A percentile compares a stretch with the other conserved stretches of the same genome.
Evolutionary conservation across 208 protist species (phyloP).

Genomic region (Crithidia expoeki): DNA sequence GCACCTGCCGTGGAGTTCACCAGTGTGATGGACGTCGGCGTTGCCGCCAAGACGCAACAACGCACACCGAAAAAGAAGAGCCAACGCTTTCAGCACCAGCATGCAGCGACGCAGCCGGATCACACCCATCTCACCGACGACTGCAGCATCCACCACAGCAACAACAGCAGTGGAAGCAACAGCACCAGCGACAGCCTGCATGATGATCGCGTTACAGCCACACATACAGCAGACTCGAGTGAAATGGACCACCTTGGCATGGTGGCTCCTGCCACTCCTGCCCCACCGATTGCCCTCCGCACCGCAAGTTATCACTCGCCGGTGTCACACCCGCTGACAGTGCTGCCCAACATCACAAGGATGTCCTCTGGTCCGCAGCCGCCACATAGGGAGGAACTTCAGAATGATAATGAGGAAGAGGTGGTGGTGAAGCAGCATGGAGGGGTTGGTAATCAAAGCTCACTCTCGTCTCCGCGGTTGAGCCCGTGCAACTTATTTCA

Average conservation of each 20-base stretch:
- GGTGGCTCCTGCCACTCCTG: neutral
- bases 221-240: neutral
- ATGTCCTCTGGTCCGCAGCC: neutral
- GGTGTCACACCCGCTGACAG: neutral
- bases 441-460: neutral
- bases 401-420: neutral
- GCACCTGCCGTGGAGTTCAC: neutral
- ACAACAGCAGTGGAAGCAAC: neutral
- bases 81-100: constrained; percentile 1
- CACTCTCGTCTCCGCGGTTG: neutral
- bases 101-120: neutral
- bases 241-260: neutral
- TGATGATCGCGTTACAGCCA: neutral
- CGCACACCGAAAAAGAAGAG: neutral
- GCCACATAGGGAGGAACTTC: neutral
- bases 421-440: neutral
- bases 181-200: neutral
- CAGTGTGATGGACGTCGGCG: neutral
- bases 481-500: too few relatives aligned
- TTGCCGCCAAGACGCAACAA: neutral
- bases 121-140: neutral
- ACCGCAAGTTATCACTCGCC: constrained; percentile 36
- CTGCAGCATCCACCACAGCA: constrained; percentile 1
- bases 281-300: constrained; percentile 7
- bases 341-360: neutral